A percentile compares a stretch with the other conserved stretches of the same genome.
Conservation (phyloP, 768 basidiomycete species). For the Mycena epipterygia region DNA sequence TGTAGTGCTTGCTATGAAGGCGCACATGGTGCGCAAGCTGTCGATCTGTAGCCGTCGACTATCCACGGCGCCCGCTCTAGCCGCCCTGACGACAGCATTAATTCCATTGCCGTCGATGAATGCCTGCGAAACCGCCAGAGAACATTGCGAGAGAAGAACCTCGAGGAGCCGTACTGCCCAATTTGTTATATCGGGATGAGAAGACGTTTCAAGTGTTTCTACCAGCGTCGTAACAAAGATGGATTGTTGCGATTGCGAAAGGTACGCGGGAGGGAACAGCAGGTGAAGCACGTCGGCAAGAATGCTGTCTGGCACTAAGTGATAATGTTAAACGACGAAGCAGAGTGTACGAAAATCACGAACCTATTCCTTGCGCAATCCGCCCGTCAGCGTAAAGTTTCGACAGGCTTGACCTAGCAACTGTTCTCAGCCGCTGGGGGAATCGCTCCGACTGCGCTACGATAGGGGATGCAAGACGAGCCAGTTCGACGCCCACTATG, state of each 20-base stretch:
- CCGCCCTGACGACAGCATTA: conserved; percentile 49
- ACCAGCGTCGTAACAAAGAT: conserved; percentile 48
- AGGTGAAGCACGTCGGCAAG: conserved; percentile 55
- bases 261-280: conserved; percentile 47
- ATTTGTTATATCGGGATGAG: conserved; percentile 48
- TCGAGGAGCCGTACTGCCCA: conserved; percentile 54
- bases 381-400: conserved; percentile 51
- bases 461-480: conserved; percentile 48
- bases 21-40: conserved; percentile 53
- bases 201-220: conserved; percentile 45
- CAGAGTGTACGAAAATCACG: neutral
- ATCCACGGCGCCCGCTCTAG: conserved; percentile 50
- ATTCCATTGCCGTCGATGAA: conserved; percentile 52
- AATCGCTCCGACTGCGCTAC: conserved; percentile 46
- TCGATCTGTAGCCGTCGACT: conserved; percentile 56
- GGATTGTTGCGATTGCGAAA: conserved; percentile 43
- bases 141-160: conserved; percentile 44
- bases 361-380: conserved; percentile 44
- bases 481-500: conserved; percentile 49
- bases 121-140: conserved; percentile 42
- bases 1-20: conserved; percentile 49
- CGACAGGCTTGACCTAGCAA: conserved; percentile 51
- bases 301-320: conserved; percentile 44
- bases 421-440: conserved; percentile 41
- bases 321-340: neutral